These are phyloP conservation scores for Phoenix roebelenii DNA, from an alignment of 176 grass and related monocot genomes.

Conservation along the genomic window DNA sequence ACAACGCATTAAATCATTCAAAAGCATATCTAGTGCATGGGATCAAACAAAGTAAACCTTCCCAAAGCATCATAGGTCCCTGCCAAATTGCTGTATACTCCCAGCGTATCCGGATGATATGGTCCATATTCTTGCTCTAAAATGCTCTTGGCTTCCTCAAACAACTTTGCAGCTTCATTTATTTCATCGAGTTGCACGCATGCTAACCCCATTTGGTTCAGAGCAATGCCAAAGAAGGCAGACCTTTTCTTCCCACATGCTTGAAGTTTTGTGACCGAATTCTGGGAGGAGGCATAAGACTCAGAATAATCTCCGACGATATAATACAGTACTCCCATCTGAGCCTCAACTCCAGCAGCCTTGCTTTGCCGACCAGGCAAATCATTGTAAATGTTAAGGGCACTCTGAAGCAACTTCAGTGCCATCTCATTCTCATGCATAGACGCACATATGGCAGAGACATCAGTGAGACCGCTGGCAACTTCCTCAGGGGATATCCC, in stretches of 20 bases:
- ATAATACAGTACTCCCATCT: conserved; percentile 21
- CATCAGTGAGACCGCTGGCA: conserved; percentile 14
- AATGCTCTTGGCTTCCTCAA: conserved; percentile 22
- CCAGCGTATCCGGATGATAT: conserved; percentile 22
- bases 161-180: conserved; percentile 22
- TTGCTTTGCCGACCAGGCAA: conserved; percentile 14
- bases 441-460: conserved; percentile 19
- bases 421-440: conserved; percentile 21
- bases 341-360: conserved; percentile 21
- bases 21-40: background rate
- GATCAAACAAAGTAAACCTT: conserved; percentile 12
- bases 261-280: conserved; percentile 13
- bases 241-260: conserved; percentile 21
- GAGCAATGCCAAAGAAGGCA: conserved; percentile 17
- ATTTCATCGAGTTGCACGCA: conserved; percentile 20
- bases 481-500: conserved; percentile 17
- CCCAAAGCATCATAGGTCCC: conserved; percentile 26
- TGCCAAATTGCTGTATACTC: conserved; percentile 22
- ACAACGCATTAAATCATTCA: background rate
- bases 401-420: conserved; percentile 23
- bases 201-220: conserved; percentile 26
- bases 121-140: conserved; percentile 20
- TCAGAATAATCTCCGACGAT: conserved; percentile 14
- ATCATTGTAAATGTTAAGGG: conserved; percentile 22
- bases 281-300: conserved; percentile 21